phyloP scores from a whole-genome alignment of 805 yeast species.

The Phaffomyces opuntiae region DNA sequence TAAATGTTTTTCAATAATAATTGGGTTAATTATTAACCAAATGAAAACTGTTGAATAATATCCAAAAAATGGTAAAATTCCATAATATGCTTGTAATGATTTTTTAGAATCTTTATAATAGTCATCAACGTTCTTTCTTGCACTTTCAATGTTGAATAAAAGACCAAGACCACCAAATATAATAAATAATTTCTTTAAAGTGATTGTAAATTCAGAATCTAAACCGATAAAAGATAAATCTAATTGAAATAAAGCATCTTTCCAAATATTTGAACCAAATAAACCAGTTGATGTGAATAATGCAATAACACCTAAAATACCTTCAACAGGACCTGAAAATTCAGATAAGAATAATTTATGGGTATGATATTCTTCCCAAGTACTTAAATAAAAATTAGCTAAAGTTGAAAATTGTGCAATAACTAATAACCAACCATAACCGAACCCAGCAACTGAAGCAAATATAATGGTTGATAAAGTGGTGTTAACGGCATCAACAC shows the following conservation, averaged over 20 bases:
- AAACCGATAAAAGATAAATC: conserved; percentile 14
- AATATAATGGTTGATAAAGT: conserved; percentile 71
- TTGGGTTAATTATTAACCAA: conserved; percentile 47
- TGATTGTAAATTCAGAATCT: conserved; percentile 25
- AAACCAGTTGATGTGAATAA: conserved; percentile 58
- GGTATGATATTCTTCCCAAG: conserved; percentile 96
- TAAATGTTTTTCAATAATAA: conserved; percentile 26
- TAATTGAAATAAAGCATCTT: conserved; percentile 32
- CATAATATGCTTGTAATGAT: conserved; percentile 35
- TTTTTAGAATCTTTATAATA: conserved; percentile 31
- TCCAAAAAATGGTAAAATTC: conserved; percentile 60
- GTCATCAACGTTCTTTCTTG: conserved; percentile 50
- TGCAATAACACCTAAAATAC: conserved; percentile 57
- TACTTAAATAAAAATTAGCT: conserved; percentile 78
- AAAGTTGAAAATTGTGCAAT: conserved; percentile 67
- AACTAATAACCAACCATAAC: conserved; percentile 55
- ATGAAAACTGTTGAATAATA: conserved; percentile 23
- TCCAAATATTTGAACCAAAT: conserved; percentile 68
- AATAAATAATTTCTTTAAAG: conserved; percentile 37
- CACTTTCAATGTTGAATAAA: conserved; percentile 61
- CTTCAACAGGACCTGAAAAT: conserved; percentile 94
- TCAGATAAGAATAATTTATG: conserved; percentile 70
- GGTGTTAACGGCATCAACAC: conserved; percentile 70
- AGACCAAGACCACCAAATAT: conserved; percentile 47
- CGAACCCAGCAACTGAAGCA: conserved; percentile 70